A percentile compares a stretch with the other conserved stretches of the same genome.
Conservation (phyloP, 1,284 basidiomycete genomes). For the Leccinum holopus region DNA sequence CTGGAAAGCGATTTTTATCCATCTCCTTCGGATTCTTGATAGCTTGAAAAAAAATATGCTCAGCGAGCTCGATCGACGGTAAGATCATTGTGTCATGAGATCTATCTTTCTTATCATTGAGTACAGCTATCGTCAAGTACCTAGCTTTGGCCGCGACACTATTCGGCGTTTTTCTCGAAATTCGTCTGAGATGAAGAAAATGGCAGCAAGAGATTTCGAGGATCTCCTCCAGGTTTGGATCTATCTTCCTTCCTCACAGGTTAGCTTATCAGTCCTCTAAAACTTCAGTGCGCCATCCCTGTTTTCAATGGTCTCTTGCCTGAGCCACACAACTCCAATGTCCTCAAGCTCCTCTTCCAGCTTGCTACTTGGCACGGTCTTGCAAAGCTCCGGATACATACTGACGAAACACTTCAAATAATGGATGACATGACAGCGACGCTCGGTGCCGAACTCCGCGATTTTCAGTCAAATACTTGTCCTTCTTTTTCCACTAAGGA, state of each 20-base stretch:
- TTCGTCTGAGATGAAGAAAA: background rate
- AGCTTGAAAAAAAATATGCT: background rate
- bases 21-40: background rate
- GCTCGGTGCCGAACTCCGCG: background rate
- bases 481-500: too few relatives aligned
- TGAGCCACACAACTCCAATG: background rate
- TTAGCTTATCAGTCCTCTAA: background rate
- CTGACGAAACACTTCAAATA: background rate
- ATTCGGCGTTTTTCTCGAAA: background rate
- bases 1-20: background rate
- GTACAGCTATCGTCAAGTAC: background rate
- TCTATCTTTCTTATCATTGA: background rate
- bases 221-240: background rate
- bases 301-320: background rate
- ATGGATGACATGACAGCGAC: background rate
- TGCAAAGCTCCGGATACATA: too few relatives aligned
- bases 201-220: background rate
- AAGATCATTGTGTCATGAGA: background rate
- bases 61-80: background rate
- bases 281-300: background rate
- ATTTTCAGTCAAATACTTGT: too few relatives aligned
- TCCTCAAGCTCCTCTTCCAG: background rate
- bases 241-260: background rate
- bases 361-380: background rate
- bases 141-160: background rate